Evolutionary conservation across 305 asterid genomes (phyloP), one percentile per base, ranked within the genome.

Genomic region (Ajuga reptans): DNA sequence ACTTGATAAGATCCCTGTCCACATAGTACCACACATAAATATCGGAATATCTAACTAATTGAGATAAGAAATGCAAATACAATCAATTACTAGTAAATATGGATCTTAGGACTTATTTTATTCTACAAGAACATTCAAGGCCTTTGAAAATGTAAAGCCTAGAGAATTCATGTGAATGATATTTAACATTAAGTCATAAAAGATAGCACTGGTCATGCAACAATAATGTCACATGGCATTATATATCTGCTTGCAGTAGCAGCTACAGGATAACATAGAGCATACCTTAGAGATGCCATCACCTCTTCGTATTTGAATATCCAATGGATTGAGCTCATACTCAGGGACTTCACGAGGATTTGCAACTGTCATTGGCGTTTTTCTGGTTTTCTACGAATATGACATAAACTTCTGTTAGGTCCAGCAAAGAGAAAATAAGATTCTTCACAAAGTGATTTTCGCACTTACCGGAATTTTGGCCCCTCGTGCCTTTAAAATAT

Each of bases 261-360:
- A 66, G 78, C 15, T 46, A 8, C 58, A 71, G 39, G 62, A 47
- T 82, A 51, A 61, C 9, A 78, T 47, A 62, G 31, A 75, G 37
- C 70, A 71, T 80, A 85, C 98, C 97, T 94, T 91, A 34, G 87
- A 83, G 75, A 94, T 89, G 70, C 99, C 96, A 83, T 94, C 99
- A 68, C 91, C 77, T 79, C 84, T 85, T 34, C 98, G 91, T 64
- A 91, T 89, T 80, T 94, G 97, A 80, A 94, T 89, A 78, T 89
- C 96, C 76, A 80, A 59, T 27, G 98, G 99, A 84, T 87, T 91
- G 75, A 94, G 92, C 79, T 94, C 99, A 66, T 94, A 94, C 80
- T 94, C 99, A 16, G 98, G 99, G 79, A 91, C 93, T 77, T 94
- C 97, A 63, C 96, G 91, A 60, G 98, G 99, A 82, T 91, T 89